Percentiles rank a stretch among this genome's conserved stretches.
Evolutionary conservation across 169 alveolate species (phyloP).

Genomic region (Eimeria sp.): DNA sequence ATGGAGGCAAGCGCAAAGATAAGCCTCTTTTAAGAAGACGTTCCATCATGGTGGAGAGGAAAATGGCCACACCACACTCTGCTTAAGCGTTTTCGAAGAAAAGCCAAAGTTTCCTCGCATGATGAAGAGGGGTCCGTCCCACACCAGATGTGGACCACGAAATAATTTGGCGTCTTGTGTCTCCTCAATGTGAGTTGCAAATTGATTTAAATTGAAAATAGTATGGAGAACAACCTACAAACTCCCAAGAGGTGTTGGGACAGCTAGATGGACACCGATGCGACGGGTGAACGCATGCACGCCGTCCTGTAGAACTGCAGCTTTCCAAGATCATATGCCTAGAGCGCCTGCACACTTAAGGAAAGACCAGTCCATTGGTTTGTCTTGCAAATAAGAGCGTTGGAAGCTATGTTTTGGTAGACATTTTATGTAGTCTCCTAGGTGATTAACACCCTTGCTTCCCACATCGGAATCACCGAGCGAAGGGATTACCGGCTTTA

Average conservation of each 20-base stretch:
- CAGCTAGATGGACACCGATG: neutral
- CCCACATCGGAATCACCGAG: neutral
- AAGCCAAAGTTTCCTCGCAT: too few species aligned
- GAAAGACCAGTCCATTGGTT: neutral
- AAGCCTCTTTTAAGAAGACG: too few species aligned
- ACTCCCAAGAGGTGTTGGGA: neutral
- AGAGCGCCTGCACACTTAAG: neutral
- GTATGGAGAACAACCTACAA: neutral
- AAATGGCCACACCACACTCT: too few species aligned
- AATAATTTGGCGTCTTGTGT: neutral
- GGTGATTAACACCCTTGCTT: neutral
- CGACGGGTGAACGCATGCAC: constrained; percentile 11
- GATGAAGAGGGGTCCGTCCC: too few species aligned
- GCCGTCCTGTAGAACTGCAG: neutral
- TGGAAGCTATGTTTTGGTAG: neutral
- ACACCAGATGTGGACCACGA: neutral
- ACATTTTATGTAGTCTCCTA: neutral
- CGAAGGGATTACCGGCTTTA: neutral
- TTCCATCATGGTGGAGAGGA: too few species aligned
- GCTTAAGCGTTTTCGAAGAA: too few species aligned
- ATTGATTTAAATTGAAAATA: neutral
- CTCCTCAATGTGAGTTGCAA: neutral
- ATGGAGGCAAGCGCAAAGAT: too few species aligned
- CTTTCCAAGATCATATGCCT: neutral
- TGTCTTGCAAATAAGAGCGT: neutral